Base-by-base conservation (phyloP, 331 rosid genomes). In the Acacia pycnantha region DNA sequence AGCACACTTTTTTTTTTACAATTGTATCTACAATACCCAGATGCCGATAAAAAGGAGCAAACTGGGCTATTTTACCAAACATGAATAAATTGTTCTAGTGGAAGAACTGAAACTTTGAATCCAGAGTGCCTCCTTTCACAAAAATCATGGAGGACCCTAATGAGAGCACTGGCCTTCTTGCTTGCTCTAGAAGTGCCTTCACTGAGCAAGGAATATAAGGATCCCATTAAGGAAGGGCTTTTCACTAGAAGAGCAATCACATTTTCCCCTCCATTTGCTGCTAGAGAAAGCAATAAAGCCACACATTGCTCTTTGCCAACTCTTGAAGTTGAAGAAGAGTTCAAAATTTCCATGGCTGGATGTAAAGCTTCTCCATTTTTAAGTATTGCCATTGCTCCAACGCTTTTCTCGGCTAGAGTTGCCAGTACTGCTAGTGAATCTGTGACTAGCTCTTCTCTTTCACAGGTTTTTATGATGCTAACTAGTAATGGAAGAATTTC, bases 361-460 rank as follows among this genome's bases (percentile, higher is more conserved):
- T 79, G 81, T 86, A 91, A 73, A 40, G 82, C 90, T 47, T 89
- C 91, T 47, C 90, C 91, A n/a, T 44, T 58, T 0, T 33, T 62
- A 70, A 82, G 76, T 41, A 93, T 88, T 37, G 80, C 85, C 1
- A 44, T 22, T 0, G 90, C 58, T 81, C 97, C 99, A 0, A 90
- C 92, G 2, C 81, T 76, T 80, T 77, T 92, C 82, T 88, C 97
- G 0, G 97, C 97, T 16, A 93, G 85, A 54, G 87, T 81, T 21
- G 91, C 87, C 10, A 95, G 87, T 81, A 91, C 88, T 44, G 92
- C 97, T 2, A 95, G 77, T 6, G 97, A 84, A 83, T 93, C 94
- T 0, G 88, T 83, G 54, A 89, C 41, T 7, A 91, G 70, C 54
- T 82, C 93, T 77, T 92, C 96, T 15, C 73, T 81, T 19, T 91